These are phyloP conservation scores for Copromyces sp. DNA, from an alignment of 495 filamentous ascomycete species.

Conservation along the genomic window DNA sequence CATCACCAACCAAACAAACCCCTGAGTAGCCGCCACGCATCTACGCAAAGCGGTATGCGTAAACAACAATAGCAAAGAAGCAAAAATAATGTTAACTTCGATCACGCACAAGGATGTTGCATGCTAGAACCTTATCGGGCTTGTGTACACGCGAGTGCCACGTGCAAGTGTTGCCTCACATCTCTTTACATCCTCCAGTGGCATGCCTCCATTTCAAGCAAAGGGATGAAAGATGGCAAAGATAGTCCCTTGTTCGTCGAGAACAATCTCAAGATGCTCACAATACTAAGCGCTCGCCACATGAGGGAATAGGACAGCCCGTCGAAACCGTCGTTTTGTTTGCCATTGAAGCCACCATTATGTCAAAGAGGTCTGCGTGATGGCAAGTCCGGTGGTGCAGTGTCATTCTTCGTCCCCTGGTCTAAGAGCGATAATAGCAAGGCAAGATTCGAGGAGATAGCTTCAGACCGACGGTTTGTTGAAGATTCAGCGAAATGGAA, in stretches of 20 bases:
- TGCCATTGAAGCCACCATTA: background rate
- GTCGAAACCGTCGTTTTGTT: background rate
- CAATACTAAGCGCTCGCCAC: conserved; percentile 17
- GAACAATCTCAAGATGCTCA: conserved; percentile 20
- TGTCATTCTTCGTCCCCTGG: background rate
- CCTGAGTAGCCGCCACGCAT: background rate
- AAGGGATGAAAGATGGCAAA: background rate
- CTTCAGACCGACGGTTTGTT: background rate
- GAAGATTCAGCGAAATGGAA: conserved; percentile 1
- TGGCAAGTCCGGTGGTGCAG: background rate
- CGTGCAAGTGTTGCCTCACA: background rate
- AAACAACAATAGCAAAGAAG: background rate
- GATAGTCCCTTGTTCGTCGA: conserved; percentile 2
- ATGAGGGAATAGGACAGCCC: background rate
- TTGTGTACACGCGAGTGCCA: background rate
- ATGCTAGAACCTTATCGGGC: background rate
- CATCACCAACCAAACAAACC: background rate
- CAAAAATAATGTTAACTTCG: background rate
- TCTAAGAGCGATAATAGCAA: background rate
- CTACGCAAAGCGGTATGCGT: background rate
- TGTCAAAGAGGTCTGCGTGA: background rate
- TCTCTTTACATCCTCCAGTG: background rate
- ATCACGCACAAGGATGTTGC: background rate
- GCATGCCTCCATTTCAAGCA: background rate
- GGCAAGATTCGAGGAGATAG: background rate